These are phyloP conservation scores for Penicillium brasilianum DNA, from an alignment of 2,329 filamentous ascomycete genomes.

Conservation along the genomic window DNA sequence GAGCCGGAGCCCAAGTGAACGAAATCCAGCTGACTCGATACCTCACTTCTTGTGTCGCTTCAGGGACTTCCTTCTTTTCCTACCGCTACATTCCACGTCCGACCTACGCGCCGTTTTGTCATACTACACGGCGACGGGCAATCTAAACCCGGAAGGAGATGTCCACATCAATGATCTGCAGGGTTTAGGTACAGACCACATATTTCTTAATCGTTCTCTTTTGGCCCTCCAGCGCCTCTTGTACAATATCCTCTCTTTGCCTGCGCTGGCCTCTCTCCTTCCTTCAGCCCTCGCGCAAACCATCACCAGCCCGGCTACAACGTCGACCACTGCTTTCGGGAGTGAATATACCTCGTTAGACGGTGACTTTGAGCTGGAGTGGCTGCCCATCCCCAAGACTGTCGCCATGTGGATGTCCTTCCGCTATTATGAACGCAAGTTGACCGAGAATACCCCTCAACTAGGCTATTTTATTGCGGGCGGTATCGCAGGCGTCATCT, in stretches of 20 bases:
- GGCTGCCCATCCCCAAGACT: constrained; percentile 47
- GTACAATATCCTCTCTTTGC: constrained; percentile 43
- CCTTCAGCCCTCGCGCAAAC: constrained; percentile 42
- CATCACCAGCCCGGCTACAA: constrained; percentile 28
- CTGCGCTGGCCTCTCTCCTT: constrained; percentile 38
- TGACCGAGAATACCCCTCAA: constrained; percentile 53
- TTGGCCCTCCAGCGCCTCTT: constrained; percentile 41
- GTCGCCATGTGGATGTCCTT: constrained; percentile 52
- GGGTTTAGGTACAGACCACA: constrained; percentile 78
- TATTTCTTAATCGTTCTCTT: constrained; percentile 46
- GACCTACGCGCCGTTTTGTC: constrained; percentile 82
- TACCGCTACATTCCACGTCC: constrained; percentile 64
- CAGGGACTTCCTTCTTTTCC: constrained; percentile 93
- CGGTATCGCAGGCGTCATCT: constrained; percentile 91
- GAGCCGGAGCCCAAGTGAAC: neutral
- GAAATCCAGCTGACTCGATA: constrained; percentile 9
- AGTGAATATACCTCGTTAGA: constrained; percentile 39
- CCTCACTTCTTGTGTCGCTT: constrained; percentile 13
- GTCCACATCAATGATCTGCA: constrained; percentile 90
- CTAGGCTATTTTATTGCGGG: constrained; percentile 96
- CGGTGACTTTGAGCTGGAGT: constrained; percentile 48
- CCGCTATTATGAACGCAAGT: constrained; percentile 52
- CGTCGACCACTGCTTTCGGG: constrained; percentile 34
- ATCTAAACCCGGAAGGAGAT: constrained; percentile 91
- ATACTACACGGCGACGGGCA: constrained; percentile 88